These are phyloP conservation scores for Colletotrichum melonis DNA, from an alignment of 2,329 filamentous ascomycete species.

Conservation along the genomic window DNA sequence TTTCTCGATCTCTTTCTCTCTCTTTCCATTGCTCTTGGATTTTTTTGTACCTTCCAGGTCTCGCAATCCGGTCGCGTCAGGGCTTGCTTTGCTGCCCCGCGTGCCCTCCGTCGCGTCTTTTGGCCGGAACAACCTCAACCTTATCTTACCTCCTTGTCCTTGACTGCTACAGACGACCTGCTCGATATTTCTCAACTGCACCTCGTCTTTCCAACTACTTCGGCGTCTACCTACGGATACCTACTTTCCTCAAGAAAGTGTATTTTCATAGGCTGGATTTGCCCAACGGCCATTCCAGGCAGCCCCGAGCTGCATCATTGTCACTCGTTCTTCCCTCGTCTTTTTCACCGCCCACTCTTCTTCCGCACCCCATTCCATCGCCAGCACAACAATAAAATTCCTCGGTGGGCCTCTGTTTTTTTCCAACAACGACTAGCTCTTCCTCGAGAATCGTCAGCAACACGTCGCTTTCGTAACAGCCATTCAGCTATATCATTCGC, in stretches of 20 bases:
- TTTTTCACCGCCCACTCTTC: not conserved
- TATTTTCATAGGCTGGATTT: not conserved
- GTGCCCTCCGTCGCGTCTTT: not conserved
- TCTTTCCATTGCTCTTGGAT: not conserved
- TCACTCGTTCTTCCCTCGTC: not conserved
- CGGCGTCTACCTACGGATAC: not conserved
- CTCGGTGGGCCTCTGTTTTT: not conserved
- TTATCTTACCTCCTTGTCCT: not conserved
- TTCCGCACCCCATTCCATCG: not conserved
- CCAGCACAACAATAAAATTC: not conserved
- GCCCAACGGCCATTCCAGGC: not conserved
- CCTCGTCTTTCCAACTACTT: not conserved
- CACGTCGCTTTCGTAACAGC: not conserved
- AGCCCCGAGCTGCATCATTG: not conserved
- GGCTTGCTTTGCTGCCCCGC: not conserved
- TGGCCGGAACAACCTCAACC: not conserved
- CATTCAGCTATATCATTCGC: not conserved
- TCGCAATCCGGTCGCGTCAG: not conserved
- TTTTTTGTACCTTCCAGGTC: not conserved
- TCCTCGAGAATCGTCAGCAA: not conserved
- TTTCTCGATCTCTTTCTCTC: conserved; percentile 10
- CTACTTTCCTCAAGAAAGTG: not conserved
- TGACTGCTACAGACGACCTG: not conserved
- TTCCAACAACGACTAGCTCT: not conserved
- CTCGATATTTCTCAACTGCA: not conserved